Percentiles rank a stretch among this genome's conserved stretches.
phyloP scores from a whole-genome alignment of 176 grass and related monocot species.

The Calamus simplicifolius region DNA sequence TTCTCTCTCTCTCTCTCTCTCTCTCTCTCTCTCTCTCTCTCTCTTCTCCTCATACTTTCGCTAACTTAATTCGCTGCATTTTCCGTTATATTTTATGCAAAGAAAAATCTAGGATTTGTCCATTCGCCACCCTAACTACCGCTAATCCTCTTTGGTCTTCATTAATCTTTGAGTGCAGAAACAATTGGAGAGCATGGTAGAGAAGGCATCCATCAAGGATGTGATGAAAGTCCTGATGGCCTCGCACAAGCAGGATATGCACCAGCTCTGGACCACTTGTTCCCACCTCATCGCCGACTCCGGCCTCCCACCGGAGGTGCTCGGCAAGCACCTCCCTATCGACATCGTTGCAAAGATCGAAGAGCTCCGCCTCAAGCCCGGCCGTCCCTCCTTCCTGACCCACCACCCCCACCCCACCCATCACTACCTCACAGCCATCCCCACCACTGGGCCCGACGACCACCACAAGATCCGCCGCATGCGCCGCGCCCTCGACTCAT shows the following conservation, averaged over 20 bases:
- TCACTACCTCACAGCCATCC: conserved; percentile 10
- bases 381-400: conserved; percentile 39
- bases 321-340: conserved; percentile 92
- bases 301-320: conserved; percentile 74
- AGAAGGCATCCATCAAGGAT: conserved; percentile 90
- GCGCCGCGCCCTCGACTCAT: conserved; percentile 69
- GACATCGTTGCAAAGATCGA: conserved; percentile 54
- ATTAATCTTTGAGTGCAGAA: conserved; percentile 38
- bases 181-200: conserved; percentile 86
- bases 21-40: no score
- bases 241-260: conserved; percentile 79
- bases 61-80: no score
- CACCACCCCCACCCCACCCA: conserved; percentile 30
- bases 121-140: conserved; percentile 6
- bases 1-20: no score
- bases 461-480: conserved; percentile 81
- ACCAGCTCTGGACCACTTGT: conserved; percentile 66
- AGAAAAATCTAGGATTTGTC: conserved; percentile 9
- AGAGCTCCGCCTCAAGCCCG: conserved; percentile 37
- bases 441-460: background rate
- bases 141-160: background rate
- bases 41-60: no score
- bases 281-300: conserved; percentile 83
- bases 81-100: conserved; percentile 13
- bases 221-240: conserved; percentile 94